Evolutionary conservation across 2,329 filamentous ascomycete species (phyloP).

Genomic region (Coccinonectria pachysandricola): DNA sequence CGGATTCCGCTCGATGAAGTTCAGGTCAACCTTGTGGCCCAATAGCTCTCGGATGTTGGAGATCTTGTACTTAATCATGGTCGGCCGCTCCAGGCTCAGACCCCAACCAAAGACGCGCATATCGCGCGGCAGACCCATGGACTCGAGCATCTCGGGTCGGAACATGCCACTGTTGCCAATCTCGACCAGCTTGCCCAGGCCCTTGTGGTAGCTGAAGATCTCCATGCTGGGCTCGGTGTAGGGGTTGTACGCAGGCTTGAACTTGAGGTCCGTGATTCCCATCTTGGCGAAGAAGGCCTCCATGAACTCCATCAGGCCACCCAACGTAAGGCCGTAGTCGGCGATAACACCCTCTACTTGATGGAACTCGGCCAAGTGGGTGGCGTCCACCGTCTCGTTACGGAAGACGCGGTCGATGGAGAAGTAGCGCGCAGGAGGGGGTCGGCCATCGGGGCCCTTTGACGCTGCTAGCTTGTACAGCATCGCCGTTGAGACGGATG

Average conservation of each 20-base stretch:
- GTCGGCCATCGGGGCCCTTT: constrained; percentile 60
- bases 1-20: constrained; percentile 84
- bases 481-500: constrained; percentile 81
- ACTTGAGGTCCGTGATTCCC: constrained; percentile 74
- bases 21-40: constrained; percentile 89
- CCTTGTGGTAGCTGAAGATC: constrained; percentile 91
- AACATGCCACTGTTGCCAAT: constrained; percentile 99
- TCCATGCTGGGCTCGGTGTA: constrained; percentile 97
- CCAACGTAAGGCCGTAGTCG: constrained; percentile 85
- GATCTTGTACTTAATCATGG: constrained; percentile 92
- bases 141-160: constrained; percentile 90
- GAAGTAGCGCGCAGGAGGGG: constrained; percentile 79
- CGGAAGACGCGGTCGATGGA: constrained; percentile 97
- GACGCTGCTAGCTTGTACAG: constrained; percentile 79
- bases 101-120: constrained; percentile 94
- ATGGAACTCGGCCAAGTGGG: constrained; percentile 95
- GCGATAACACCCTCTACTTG: constrained; percentile 98
- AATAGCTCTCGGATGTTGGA: constrained; percentile 87
- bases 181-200: constrained; percentile 83
- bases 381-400: constrained; percentile 95
- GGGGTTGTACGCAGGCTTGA: constrained; percentile 95
- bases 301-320: constrained; percentile 87
- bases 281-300: constrained; percentile 94
- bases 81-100: constrained; percentile 81
- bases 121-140: constrained; percentile 87